These are phyloP conservation scores for Chlorokybus atmophyticus DNA, from an alignment of 139 green algal species.

Conservation along the genomic window DNA sequence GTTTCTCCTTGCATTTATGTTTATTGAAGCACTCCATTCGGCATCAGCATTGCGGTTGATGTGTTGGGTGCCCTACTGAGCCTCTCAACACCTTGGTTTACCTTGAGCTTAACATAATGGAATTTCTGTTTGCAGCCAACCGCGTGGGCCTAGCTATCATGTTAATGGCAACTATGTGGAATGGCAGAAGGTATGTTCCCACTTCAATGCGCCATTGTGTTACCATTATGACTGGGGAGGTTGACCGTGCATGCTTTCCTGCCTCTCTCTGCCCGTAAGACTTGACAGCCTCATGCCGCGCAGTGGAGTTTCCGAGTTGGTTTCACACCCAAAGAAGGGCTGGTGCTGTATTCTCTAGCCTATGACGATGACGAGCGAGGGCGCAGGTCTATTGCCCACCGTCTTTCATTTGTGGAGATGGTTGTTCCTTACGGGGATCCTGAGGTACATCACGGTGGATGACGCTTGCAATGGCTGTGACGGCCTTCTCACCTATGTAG, in stretches of 20 bases:
- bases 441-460: not conserved
- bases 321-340: constrained; percentile 78
- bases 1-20: too few species aligned
- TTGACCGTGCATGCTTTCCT: too few species aligned
- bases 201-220: not conserved
- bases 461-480: too few species aligned
- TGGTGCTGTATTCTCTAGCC: constrained; percentile 57
- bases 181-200: constrained; percentile 43
- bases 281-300: constrained; percentile 29
- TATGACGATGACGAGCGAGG: constrained; percentile 40
- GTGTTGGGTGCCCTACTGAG: too few species aligned
- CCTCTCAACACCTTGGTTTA: too few species aligned
- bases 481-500: too few species aligned
- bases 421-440: constrained; percentile 71
- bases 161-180: constrained; percentile 50
- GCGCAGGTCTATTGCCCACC: constrained; percentile 53
- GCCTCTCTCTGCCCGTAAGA: too few species aligned
- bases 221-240: too few species aligned
- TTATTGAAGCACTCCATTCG: too few species aligned
- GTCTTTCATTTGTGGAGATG: constrained; percentile 72
- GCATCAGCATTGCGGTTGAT: too few species aligned
- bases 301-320: constrained; percentile 70
- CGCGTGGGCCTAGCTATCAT: constrained; percentile 43
- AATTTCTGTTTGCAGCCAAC: too few species aligned
- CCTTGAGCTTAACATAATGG: too few species aligned